Evolutionary conservation across 2,329 filamentous ascomycete genomes (phyloP).

Genomic region (Talaromyces sp.): DNA sequence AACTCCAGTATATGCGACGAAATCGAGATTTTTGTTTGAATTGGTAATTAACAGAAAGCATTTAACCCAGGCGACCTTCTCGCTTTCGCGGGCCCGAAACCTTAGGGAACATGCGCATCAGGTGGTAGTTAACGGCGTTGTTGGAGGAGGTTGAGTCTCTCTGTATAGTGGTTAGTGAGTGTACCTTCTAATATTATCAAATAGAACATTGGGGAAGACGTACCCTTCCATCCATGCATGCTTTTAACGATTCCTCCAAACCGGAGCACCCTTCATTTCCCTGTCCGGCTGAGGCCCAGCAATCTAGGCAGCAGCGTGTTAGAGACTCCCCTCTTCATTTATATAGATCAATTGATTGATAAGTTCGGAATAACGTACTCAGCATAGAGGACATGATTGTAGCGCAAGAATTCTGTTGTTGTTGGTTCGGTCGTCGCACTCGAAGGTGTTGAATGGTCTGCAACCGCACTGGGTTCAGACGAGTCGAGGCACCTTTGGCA

Average conservation of each 20-base stretch:
- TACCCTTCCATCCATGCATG: conserved; percentile 79
- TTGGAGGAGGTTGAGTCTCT: conserved; percentile 58
- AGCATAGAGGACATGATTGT: conserved; percentile 65
- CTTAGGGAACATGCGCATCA: conserved; percentile 71
- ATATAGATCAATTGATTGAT: not conserved
- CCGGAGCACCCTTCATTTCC: conserved; percentile 56
- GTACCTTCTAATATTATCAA: not conserved
- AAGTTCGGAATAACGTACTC: conserved; percentile 47
- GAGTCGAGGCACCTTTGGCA: conserved; percentile 43
- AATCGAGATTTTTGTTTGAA: not conserved
- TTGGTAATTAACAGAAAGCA: not conserved
- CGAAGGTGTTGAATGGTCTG: conserved; percentile 55
- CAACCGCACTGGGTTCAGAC: conserved; percentile 45
- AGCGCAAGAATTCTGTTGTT: conserved; percentile 62
- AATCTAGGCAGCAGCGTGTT: conserved; percentile 33
- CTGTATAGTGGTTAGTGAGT: conserved; percentile 36
- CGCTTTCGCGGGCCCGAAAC: conserved; percentile 69
- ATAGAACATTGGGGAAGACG: conserved; percentile 29
- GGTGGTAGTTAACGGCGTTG: conserved; percentile 88
- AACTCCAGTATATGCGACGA: conserved; percentile 16
- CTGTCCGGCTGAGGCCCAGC: conserved; percentile 48
- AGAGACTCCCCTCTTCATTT: not conserved
- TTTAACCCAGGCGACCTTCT: conserved; percentile 45
- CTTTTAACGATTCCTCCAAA: conserved; percentile 59
- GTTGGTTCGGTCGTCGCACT: conserved; percentile 61